Evolutionary conservation across 495 filamentous ascomycete genomes (phyloP).

Genomic region (Astrothelium macrocarpum): DNA sequence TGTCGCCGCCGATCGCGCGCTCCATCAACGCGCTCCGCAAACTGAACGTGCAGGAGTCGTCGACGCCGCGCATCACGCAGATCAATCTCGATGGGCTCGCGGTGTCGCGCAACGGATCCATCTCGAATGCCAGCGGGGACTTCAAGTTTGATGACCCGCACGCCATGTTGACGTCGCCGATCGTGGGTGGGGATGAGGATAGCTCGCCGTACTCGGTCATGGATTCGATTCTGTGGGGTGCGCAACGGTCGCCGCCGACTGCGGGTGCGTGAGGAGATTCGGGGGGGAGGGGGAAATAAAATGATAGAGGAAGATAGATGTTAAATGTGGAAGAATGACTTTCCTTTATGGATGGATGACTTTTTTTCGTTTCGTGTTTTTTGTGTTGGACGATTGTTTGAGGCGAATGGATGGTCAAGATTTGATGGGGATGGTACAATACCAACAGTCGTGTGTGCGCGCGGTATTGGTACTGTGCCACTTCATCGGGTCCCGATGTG

Average conservation of each 20-base stretch:
- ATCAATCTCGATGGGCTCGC: background rate
- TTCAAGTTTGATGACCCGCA: slow-evolving; percentile 8
- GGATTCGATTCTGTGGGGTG: slow-evolving; percentile 24
- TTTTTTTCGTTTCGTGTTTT: too few relatives aligned
- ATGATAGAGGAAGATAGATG: too few relatives aligned
- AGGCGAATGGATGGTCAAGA: too few relatives aligned
- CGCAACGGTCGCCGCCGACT: background rate
- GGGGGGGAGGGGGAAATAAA: background rate
- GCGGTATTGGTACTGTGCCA: too few relatives aligned
- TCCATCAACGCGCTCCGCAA: slow-evolving; percentile 25
- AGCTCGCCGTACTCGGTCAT: slow-evolving; percentile 22
- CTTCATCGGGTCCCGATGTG: too few relatives aligned
- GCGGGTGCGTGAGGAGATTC: background rate
- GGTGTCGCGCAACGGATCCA: background rate
- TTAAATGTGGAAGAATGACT: too few relatives aligned
- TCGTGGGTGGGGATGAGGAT: slow-evolving; percentile 12
- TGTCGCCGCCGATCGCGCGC: slow-evolving; percentile 30
- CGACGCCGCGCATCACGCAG: background rate
- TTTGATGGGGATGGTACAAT: too few relatives aligned
- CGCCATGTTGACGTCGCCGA: slow-evolving; percentile 12
- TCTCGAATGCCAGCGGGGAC: slow-evolving; percentile 8
- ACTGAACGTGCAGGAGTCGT: slow-evolving; percentile 17
- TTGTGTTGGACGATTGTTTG: too few relatives aligned
- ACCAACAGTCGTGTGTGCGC: too few relatives aligned
- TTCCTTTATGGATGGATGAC: too few relatives aligned